Conservation (phyloP, 2,329 filamentous ascomycete species). For the Metarhizium rileyi region DNA sequence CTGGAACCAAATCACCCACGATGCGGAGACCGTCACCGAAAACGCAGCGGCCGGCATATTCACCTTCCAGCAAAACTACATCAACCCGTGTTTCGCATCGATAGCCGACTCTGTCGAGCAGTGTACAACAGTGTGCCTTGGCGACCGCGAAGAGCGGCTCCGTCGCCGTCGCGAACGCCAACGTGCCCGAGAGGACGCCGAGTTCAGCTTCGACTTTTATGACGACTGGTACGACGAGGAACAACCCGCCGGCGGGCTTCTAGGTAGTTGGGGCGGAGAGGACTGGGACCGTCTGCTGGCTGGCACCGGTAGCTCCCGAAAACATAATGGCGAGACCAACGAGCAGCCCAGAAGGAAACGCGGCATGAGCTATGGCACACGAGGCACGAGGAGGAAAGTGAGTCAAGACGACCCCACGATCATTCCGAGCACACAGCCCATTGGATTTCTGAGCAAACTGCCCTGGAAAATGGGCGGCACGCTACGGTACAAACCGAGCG, state of each 20-base stretch:
- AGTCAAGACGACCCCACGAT: constrained; percentile 69
- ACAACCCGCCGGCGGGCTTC: constrained; percentile 41
- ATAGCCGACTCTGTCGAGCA: constrained; percentile 59
- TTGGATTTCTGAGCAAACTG: constrained; percentile 74
- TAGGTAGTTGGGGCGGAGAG: constrained; percentile 68
- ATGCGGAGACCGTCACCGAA: constrained; percentile 82
- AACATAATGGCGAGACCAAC: constrained; percentile 26
- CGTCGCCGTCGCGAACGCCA: constrained; percentile 58
- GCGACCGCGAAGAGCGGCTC: constrained; percentile 63
- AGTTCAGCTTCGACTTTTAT: constrained; percentile 93
- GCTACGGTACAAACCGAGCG: constrained; percentile 80
- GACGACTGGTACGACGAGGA: constrained; percentile 81
- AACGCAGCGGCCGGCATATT: constrained; percentile 87
- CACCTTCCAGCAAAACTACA: constrained; percentile 76
- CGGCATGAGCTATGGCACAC: constrained; percentile 83
- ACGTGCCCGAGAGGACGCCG: constrained; percentile 51
- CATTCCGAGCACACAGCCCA: constrained; percentile 77
- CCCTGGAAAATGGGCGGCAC: constrained; percentile 80
- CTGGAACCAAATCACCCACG: constrained; percentile 86
- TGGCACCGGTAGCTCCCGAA: constrained; percentile 46
- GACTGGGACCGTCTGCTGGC: constrained; percentile 78
- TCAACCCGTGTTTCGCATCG: constrained; percentile 68
- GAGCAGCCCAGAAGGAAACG: constrained; percentile 63
- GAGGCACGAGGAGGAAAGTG: constrained; percentile 40
- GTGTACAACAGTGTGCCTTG: constrained; percentile 61